Base-by-base conservation (phyloP, 1,139 yeast species). In the Saccharomyces uvarum region DNA sequence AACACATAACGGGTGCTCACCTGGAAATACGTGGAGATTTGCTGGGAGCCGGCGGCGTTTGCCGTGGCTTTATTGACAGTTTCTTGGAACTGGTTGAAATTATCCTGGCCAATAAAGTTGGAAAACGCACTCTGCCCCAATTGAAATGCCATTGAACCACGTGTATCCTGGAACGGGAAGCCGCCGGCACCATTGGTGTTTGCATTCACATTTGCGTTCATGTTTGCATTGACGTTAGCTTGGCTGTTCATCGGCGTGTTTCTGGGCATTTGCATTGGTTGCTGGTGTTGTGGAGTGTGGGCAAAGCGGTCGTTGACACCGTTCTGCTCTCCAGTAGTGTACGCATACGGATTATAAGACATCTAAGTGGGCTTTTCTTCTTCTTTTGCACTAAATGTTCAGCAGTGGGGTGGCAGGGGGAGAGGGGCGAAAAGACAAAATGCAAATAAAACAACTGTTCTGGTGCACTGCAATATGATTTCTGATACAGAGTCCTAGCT, bases 1-100 rank as follows among this genome's bases (percentile, higher is more conserved):
- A 88, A 69, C 33, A 95, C 99, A 66, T 91, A 95, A 2, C 84
- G 76, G 69, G 93, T 95, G 52, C 96, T 86, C 38, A 95, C 97
- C 70, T 88, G 90, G 75, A 95, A 95, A 72, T 91, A 91, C 71
- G 86, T 87, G 60, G 72, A 64, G 28, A 69, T 48, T 16, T 57
- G 55, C 16, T 63, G 56, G 7, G 64, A 57, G 24, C 60, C 60
- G 24, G 64, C 61, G 6, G 71, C 57, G 44, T 38, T 38, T 19
- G 44, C 9, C 9, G 44, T 19, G n/a, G 69, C 70, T 38, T 63
- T 61, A 11, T 61, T 54, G 11, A 67, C 63, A 16, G 69, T 65
- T 50, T 67, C 70, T 52, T 68, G 71, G 47, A 68, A 62, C 52
- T 68, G 70, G 19, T 60, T 60, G 52, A 67, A 63, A 52, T 67